Base-by-base conservation (phyloP, 352 stramenopile genomes). In the Pythium graminicola region DNA sequence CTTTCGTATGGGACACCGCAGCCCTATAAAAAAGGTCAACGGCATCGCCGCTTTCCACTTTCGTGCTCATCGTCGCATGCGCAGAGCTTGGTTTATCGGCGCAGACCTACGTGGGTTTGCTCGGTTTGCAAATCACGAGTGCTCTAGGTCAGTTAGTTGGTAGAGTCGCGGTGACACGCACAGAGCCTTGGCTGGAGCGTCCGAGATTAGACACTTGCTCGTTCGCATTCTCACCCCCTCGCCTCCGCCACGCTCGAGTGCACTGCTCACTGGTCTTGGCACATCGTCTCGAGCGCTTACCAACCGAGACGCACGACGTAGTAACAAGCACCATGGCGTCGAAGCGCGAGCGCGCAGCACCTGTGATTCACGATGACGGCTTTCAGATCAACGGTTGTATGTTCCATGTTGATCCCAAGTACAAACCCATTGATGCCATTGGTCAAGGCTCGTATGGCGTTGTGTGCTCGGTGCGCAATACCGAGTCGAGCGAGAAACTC, bases 391-490 rank as follows among this genome's bases (percentile, higher is more conserved):
- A 93, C 48, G 86, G 86, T n/a, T 95, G 85, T 23, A 86, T 72
- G 22, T 96, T 96, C 61, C 74, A 97, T 61, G 92, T 97, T 36
- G 85, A 97, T 65, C 66, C 84, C 31, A 93, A 95, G 64, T 98
- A 98, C 78, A 90, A 96, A 64, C 79, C 97, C 63, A 91, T 97
- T 70, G 97, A 97, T 57, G 85, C 86, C 41, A 95, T 97, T 61
- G 91, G 90, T n/a, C 89, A 96, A 48, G 90, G 91, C n/a, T 87
- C 89, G 19, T 97, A 97, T 62, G 91, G 91, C 11, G 85, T 97
- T 24, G 91, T 97, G 60, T 93, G 97, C 47, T 94, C 84, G 29
- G 78, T 82, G 13, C 70, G 91, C 46, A 92, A 94, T 44, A 61
- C 55, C 9, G 80, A 94, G 69, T 85, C 79, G n/a, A 69, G 65